Percentiles rank a stretch among this genome's conserved stretches.
These are phyloP conservation scores for Claviceps spartinae DNA, from an alignment of 2,329 filamentous ascomycete genomes.

Conservation along the genomic window DNA sequence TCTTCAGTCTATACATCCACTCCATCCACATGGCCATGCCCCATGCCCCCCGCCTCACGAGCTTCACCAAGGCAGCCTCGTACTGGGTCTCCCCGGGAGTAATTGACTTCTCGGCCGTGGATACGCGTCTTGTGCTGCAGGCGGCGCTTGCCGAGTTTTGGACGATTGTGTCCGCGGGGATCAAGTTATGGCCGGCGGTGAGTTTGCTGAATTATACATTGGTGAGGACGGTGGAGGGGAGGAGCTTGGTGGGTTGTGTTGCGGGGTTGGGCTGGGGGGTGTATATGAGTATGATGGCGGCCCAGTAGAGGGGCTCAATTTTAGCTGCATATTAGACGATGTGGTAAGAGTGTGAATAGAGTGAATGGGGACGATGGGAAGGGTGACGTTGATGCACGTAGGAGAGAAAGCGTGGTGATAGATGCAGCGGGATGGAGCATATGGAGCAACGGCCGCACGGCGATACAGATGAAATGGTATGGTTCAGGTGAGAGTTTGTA, in stretches of 20 bases:
- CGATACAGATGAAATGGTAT: background rate
- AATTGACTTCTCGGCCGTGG: conserved; percentile 31
- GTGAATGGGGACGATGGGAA: background rate
- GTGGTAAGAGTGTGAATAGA: background rate
- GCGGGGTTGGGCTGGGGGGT: conserved; percentile 64
- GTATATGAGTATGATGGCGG: conserved; percentile 54
- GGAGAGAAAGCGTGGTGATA: background rate
- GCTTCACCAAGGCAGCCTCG: conserved; percentile 19
- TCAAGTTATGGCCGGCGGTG: conserved; percentile 56
- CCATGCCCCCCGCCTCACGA: conserved; percentile 23
- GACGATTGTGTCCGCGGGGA: conserved; percentile 52
- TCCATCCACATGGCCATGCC: conserved; percentile 39
- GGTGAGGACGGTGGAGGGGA: conserved; percentile 54
- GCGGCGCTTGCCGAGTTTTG: conserved; percentile 42
- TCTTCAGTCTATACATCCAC: conserved; percentile 48
- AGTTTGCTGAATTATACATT: conserved; percentile 55
- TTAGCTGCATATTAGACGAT: background rate
- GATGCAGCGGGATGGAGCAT: background rate
- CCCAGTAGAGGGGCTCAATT: conserved; percentile 2
- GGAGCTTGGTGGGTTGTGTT: conserved; percentile 57
- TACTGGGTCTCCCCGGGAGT: conserved; percentile 25
- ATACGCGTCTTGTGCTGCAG: conserved; percentile 30
- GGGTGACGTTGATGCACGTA: background rate
- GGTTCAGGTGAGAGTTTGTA: background rate
- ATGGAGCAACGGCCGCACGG: too few relatives aligned